These are phyloP conservation scores for Epichloe aotearoae DNA, from an alignment of 2,329 filamentous ascomycete genomes.

Conservation along the genomic window DNA sequence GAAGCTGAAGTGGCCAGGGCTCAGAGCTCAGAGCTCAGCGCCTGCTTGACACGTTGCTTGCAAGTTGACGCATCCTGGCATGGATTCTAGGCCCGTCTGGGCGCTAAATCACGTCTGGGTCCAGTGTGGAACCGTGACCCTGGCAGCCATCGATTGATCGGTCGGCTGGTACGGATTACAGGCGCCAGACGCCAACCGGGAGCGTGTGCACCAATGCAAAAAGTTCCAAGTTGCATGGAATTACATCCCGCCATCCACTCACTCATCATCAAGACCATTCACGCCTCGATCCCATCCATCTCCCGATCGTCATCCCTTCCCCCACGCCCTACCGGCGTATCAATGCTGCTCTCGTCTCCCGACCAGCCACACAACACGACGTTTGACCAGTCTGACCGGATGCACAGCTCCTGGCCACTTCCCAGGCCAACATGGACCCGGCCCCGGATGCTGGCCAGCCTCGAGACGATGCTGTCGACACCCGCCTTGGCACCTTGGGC, in stretches of 20 bases:
- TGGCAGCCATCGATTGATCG: neutral
- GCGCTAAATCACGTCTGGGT: neutral
- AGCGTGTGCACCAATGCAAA: neutral
- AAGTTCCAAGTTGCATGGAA: neutral
- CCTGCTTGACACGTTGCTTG: too few relatives aligned
- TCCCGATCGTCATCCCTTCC: neutral
- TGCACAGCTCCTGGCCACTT: constrained; percentile 29
- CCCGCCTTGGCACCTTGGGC: constrained; percentile 9
- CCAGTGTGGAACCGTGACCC: neutral
- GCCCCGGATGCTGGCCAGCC: constrained; percentile 18
- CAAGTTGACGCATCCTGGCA: neutral
- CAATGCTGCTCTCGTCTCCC: constrained; percentile 13
- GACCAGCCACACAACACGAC: constrained; percentile 29
- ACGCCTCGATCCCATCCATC: neutral
- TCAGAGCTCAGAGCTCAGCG: neutral
- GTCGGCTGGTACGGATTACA: neutral
- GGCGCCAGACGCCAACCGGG: neutral
- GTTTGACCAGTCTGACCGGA: constrained; percentile 28
- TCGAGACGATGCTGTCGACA: constrained; percentile 7
- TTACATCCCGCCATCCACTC: neutral
- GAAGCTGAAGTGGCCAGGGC: neutral
- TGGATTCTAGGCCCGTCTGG: neutral
- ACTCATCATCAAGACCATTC: neutral
- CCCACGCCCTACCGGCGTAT: constrained; percentile 25
- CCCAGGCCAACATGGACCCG: constrained; percentile 14